A percentile compares a stretch with the other conserved stretches of the same genome.
phyloP scores from a whole-genome alignment of 163 green algal genomes.

The Botryococcus braunii region DNA sequence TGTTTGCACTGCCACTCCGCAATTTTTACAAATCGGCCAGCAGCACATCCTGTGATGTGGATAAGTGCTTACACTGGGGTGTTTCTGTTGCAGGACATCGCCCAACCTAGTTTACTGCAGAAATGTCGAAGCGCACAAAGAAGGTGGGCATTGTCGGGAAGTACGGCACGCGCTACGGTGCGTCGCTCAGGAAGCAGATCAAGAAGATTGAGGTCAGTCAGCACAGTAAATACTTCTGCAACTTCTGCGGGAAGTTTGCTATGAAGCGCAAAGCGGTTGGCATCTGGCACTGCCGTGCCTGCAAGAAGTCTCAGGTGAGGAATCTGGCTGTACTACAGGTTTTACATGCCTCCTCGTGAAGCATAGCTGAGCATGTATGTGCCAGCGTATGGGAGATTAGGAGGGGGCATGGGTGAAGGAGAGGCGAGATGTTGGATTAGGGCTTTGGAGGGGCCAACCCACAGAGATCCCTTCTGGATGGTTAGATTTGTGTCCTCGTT shows the following conservation, averaged over 20 bases:
- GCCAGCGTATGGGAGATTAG: no score
- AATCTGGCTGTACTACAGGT: neutral
- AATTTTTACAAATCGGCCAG: neutral
- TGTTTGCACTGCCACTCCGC: neutral
- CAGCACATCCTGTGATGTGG: neutral
- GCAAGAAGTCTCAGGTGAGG: slow-evolving; percentile 65
- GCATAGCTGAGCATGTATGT: no score
- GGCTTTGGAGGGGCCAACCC: no score
- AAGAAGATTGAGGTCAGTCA: slow-evolving; percentile 99
- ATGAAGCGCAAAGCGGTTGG: slow-evolving; percentile 88
- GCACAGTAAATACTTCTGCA: slow-evolving; percentile 99
- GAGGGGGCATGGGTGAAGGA: no score
- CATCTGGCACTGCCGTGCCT: slow-evolving; percentile 98
- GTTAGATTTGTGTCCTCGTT: no score
- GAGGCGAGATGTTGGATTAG: no score
- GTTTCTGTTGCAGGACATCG: neutral
- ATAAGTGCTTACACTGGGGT: neutral
- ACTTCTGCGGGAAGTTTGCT: slow-evolving; percentile 96
- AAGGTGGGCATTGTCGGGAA: slow-evolving; percentile 99
- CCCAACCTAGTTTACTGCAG: neutral
- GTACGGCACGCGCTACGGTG: slow-evolving; percentile 98
- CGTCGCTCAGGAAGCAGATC: slow-evolving; percentile 95
- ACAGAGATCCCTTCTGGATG: no score
- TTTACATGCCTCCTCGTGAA: no score
- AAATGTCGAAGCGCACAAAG: slow-evolving; percentile 93